Base-by-base conservation (phyloP, 495 filamentous ascomycete species). In the Oleoguttula mirabilis region DNA sequence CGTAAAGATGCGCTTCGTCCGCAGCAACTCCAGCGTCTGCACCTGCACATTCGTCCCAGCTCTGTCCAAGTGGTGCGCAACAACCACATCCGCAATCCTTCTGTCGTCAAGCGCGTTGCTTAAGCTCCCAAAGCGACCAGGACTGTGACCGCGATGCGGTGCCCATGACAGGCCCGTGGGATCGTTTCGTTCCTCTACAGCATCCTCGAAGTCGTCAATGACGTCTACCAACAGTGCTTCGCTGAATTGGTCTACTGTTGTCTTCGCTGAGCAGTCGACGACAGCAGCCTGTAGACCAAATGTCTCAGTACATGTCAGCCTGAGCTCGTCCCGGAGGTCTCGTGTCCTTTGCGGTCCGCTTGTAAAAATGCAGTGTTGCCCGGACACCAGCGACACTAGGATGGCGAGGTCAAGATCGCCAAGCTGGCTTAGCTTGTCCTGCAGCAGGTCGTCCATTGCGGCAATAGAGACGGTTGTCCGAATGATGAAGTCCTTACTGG, bases 341-440 rank as follows among this genome's bases (percentile, higher is more conserved):
- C 32, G 30, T 32, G 88, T 55, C 40, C 62, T 65, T 22, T 71
- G 63, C 17, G 65, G 60, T 8, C 79, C 76, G 30, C 82, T 80
- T 60, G 81, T 77, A 54, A 96, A 76, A 44, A 95, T 76, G 60
- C 85, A 94, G 56, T 96, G 88, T 61, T 90, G 80, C 41, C 76
- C 72, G 19, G 79, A 74, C 41, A 82, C 67, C 21, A 94, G 72
- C 52, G 77, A 88, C 36, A 95, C 68, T 16, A 95, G 69, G 10
- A 80, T 63, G 20, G 90, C 90, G 31, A 98, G 74, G 62, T 94
- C 88, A 34, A 95, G 69, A 61, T 94, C 90, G 41, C 81, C 85
- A 31, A 96, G 66, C 34, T 70, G 67, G 58, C 81, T 79, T 39
- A 87, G 67, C 59, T 77, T 73, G 17, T 74, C 66, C 2, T 27